Evolutionary conservation across 306 rosid genomes (phyloP).

Genomic region (Cercis canadensis): DNA sequence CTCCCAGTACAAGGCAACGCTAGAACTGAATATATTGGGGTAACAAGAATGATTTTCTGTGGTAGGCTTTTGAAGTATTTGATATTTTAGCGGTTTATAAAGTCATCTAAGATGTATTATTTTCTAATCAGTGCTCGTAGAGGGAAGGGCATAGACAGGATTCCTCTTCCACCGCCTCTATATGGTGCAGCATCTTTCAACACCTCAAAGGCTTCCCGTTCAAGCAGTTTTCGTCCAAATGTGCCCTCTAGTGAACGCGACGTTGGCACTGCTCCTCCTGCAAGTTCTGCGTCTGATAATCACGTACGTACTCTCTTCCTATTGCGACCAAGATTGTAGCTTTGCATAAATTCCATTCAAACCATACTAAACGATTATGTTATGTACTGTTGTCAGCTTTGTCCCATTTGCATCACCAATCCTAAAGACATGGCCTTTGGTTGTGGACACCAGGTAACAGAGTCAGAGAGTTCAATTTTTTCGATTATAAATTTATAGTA

Average conservation of each 20-base stretch:
- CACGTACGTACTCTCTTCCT: conserved; percentile 54
- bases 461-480: conserved; percentile 9
- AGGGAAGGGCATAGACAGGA: conserved; percentile 73
- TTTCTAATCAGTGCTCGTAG: conserved; percentile 54
- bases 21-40: conserved; percentile 85
- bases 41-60: conserved; percentile 43
- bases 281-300: conserved; percentile 65
- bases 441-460: conserved; percentile 90
- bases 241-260: conserved; percentile 58
- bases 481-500: conserved; percentile 4
- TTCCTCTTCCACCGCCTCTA: conserved; percentile 87
- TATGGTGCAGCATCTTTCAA: conserved; percentile 66
- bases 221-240: conserved; percentile 56
- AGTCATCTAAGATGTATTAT: conserved; percentile 22
- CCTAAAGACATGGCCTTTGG: conserved; percentile 91
- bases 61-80: conserved; percentile 25
- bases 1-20: conserved; percentile 86
- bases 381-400: conserved; percentile 55
- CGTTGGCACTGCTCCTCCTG: conserved; percentile 42
- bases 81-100: conserved; percentile 20
- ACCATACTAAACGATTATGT: conserved; percentile 14
- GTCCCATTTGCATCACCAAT: conserved; percentile 77
- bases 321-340: background rate
- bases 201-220: conserved; percentile 52
- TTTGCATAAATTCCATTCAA: conserved; percentile 1